Percentiles rank a stretch among this genome's conserved stretches.
phyloP scores from a whole-genome alignment of 345 rosid genomes.

The Hibiscus tridactylites region DNA sequence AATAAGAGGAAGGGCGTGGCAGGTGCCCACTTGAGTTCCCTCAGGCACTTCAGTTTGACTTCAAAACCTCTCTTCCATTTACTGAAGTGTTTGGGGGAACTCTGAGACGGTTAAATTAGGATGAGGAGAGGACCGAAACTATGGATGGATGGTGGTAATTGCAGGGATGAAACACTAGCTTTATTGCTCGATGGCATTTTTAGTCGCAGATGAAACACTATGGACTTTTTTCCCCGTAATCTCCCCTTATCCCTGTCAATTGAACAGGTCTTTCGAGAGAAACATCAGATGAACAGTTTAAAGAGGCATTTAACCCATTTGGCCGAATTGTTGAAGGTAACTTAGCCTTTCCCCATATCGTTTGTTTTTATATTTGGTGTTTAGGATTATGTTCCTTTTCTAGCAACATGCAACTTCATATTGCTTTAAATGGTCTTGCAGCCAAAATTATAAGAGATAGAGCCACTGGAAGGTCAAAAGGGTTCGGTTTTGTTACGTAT shows the following conservation, averaged over 20 bases:
- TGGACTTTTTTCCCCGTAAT: not conserved
- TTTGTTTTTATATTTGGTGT: too few relatives aligned
- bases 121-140: too few relatives aligned
- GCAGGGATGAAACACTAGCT: too few relatives aligned
- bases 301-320: not conserved
- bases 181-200: too few relatives aligned
- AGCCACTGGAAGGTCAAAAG: conserved; percentile 65
- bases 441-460: conserved; percentile 65
- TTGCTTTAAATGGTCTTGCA: conserved; percentile 16
- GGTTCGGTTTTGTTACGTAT: conserved; percentile 72
- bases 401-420: not conserved
- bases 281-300: not conserved
- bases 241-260: not conserved
- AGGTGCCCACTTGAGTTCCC: too few relatives aligned
- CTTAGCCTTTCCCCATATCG: conserved; percentile 23
- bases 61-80: too few relatives aligned
- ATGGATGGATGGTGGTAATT: too few relatives aligned
- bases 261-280: not conserved
- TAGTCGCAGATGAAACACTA: too few relatives aligned
- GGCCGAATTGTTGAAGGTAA: conserved; percentile 37
- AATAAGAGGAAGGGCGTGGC: too few relatives aligned
- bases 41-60: too few relatives aligned
- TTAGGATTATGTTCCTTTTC: not conserved
- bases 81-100: too few relatives aligned
- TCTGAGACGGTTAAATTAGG: too few relatives aligned